These are phyloP conservation scores for Colletotrichum neosansevieriae DNA, from an alignment of 2,329 filamentous ascomycete genomes.

Conservation along the genomic window DNA sequence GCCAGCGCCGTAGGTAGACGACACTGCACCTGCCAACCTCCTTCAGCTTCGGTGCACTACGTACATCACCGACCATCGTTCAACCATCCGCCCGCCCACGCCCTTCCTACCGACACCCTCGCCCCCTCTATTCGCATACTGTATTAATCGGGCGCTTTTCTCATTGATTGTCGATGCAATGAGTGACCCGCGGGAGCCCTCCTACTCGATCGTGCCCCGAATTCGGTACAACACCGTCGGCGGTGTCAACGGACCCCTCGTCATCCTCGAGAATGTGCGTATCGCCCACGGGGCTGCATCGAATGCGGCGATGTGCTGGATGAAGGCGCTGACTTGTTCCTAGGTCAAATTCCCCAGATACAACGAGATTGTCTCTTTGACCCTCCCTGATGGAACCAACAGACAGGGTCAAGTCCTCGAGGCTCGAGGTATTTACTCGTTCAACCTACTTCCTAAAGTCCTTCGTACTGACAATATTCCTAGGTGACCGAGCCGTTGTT, in stretches of 20 bases:
- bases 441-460: slow-evolving; percentile 37
- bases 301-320: slow-evolving; percentile 26
- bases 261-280: slow-evolving; percentile 95
- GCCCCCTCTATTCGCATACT: slow-evolving; percentile 38
- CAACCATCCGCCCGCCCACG: slow-evolving; percentile 34
- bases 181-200: slow-evolving; percentile 69
- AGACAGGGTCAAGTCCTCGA: slow-evolving; percentile 96
- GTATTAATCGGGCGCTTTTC: slow-evolving; percentile 37
- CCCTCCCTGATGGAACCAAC: slow-evolving; percentile 93
- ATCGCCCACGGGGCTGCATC: slow-evolving; percentile 31
- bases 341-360: slow-evolving; percentile 97
- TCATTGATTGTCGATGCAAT: slow-evolving; percentile 52
- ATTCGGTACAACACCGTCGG: slow-evolving; percentile 98
- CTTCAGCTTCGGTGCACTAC: slow-evolving; percentile 39
- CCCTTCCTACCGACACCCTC: slow-evolving; percentile 35
- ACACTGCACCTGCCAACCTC: slow-evolving; percentile 50
- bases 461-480: slow-evolving; percentile 41
- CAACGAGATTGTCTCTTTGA: slow-evolving; percentile 98
- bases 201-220: slow-evolving; percentile 70
- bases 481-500: slow-evolving; percentile 93
- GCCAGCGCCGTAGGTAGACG: slow-evolving; percentile 26
- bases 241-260: slow-evolving; percentile 96
- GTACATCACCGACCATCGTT: slow-evolving; percentile 32
- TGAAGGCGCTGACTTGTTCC: slow-evolving; percentile 8
- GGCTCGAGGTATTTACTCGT: slow-evolving; percentile 80